Conservation (phyloP, 441 rosid genomes). For the Mallotus repandus region DNA sequence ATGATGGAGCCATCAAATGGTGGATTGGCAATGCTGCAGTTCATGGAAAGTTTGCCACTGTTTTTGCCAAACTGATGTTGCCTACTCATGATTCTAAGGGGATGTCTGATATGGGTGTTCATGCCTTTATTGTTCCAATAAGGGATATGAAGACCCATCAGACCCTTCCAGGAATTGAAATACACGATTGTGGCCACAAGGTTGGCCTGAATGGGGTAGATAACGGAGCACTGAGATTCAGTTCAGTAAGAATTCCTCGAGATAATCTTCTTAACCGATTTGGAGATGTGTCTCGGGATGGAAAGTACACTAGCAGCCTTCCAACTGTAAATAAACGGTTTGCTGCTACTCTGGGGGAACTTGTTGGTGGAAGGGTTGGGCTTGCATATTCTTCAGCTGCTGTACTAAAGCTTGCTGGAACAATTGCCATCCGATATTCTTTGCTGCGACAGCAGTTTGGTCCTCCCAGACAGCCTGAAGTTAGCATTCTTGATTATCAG, state of each 20-base stretch:
- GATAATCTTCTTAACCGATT: constrained; percentile 96
- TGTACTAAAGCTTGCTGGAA: constrained; percentile 74
- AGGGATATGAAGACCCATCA: constrained; percentile 82
- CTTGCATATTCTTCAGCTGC: constrained; percentile 91
- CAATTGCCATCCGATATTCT: constrained; percentile 88
- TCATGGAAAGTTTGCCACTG: constrained; percentile 96
- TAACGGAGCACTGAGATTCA: constrained; percentile 90
- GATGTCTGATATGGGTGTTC: constrained; percentile 88
- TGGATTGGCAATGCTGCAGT: constrained; percentile 99
- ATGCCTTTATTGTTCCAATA: constrained; percentile 92
- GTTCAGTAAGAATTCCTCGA: constrained; percentile 83
- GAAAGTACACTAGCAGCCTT: constrained; percentile 87
- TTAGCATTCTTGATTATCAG: constrained; percentile 95
- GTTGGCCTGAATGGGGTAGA: constrained; percentile 95
- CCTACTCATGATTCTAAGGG: constrained; percentile 81
- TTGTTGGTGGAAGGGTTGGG: constrained; percentile 94
- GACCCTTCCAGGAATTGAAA: constrained; percentile 84
- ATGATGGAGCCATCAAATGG: constrained; percentile 98
- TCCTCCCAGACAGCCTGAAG: constrained; percentile 94
- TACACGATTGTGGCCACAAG: constrained; percentile 94
- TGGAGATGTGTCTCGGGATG: constrained; percentile 92
- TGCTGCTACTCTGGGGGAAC: constrained; percentile 95
- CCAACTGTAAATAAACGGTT: constrained; percentile 91
- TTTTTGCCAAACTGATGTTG: constrained; percentile 80
- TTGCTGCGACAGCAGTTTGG: constrained; percentile 93